These are phyloP conservation scores for Pichia sp. DNA, from an alignment of 1,139 yeast species.

Conservation along the genomic window DNA sequence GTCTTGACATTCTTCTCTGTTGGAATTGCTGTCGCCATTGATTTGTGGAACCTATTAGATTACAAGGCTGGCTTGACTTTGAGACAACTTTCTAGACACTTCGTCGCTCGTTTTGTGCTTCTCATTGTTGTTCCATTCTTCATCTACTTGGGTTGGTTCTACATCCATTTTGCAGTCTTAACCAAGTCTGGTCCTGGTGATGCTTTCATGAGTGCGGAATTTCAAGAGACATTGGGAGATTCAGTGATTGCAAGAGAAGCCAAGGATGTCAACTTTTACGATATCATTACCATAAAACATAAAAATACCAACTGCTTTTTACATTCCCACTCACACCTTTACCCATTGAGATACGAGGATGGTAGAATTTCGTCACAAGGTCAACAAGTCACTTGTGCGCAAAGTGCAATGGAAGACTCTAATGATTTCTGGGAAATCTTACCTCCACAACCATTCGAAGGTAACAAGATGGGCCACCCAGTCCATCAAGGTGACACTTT, in stretches of 20 bases:
- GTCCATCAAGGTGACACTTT: conserved; percentile 59
- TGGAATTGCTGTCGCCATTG: conserved; percentile 79
- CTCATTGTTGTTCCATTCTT: conserved; percentile 75
- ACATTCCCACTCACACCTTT: conserved; percentile 69
- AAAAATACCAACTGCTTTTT: conserved; percentile 67
- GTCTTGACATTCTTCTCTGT: conserved; percentile 81
- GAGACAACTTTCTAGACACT: conserved; percentile 55
- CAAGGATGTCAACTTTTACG: conserved; percentile 67
- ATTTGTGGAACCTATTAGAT: conserved; percentile 83
- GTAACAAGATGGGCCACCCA: conserved; percentile 28
- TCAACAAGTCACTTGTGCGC: conserved; percentile 78
- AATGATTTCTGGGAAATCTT: conserved; percentile 86
- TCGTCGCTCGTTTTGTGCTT: conserved; percentile 65
- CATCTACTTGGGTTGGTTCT: conserved; percentile 89
- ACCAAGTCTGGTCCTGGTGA: conserved; percentile 94
- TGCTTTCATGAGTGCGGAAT: conserved; percentile 83
- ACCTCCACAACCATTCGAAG: conserved; percentile 44
- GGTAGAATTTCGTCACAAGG: conserved; percentile 95
- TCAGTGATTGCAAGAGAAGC: conserved; percentile 70
- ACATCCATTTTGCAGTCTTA: conserved; percentile 77
- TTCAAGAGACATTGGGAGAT: conserved; percentile 87
- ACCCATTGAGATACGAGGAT: conserved; percentile 92
- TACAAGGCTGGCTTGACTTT: conserved; percentile 60
- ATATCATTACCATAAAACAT: conserved; percentile 68
- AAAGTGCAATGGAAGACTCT: conserved; percentile 35